phyloP scores from a whole-genome alignment of 2,329 filamentous ascomycete genomes.

The Proliferodiscus dingleyae region DNA sequence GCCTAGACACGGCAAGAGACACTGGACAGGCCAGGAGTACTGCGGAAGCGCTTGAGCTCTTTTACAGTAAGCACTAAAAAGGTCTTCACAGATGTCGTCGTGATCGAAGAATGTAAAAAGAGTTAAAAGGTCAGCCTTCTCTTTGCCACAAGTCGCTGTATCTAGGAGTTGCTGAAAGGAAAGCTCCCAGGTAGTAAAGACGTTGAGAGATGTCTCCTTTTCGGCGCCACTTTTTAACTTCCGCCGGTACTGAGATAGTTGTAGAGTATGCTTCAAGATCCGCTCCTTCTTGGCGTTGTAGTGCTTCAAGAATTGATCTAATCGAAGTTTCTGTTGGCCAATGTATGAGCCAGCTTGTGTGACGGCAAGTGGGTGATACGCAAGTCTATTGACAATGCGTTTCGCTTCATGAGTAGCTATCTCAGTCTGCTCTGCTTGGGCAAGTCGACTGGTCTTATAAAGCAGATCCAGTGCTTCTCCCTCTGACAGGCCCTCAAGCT shows the following conservation, averaged over 20 bases:
- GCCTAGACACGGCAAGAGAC: slow-evolving; percentile 2
- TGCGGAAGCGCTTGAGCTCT: background rate
- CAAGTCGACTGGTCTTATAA: slow-evolving; percentile 1
- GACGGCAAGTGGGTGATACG: slow-evolving; percentile 25
- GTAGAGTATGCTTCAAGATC: slow-evolving; percentile 18
- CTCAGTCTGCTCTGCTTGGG: background rate
- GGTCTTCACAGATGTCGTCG: slow-evolving; percentile 22
- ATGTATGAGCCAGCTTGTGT: slow-evolving; percentile 29
- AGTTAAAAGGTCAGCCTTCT: slow-evolving; percentile 14
- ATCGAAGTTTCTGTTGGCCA: slow-evolving; percentile 10
- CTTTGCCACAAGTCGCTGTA: background rate
- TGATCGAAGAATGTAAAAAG: slow-evolving; percentile 24
- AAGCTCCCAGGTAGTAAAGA: slow-evolving; percentile 28
- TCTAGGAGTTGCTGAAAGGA: slow-evolving; percentile 18
- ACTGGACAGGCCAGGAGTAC: slow-evolving; percentile 5
- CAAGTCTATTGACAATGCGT: slow-evolving; percentile 18
- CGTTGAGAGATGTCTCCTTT: slow-evolving; percentile 16
- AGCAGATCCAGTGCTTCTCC: slow-evolving; percentile 16
- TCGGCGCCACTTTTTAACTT: slow-evolving; percentile 3
- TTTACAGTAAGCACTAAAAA: slow-evolving; percentile 16
- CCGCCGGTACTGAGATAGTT: slow-evolving; percentile 17
- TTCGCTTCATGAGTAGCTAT: slow-evolving; percentile 1
- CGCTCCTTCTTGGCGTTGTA: slow-evolving; percentile 11
- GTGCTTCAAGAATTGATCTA: slow-evolving; percentile 18
- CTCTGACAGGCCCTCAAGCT: slow-evolving; percentile 11